These are phyloP conservation scores for Fusarium torulosum DNA, from an alignment of 2,329 filamentous ascomycete genomes.

Conservation along the genomic window DNA sequence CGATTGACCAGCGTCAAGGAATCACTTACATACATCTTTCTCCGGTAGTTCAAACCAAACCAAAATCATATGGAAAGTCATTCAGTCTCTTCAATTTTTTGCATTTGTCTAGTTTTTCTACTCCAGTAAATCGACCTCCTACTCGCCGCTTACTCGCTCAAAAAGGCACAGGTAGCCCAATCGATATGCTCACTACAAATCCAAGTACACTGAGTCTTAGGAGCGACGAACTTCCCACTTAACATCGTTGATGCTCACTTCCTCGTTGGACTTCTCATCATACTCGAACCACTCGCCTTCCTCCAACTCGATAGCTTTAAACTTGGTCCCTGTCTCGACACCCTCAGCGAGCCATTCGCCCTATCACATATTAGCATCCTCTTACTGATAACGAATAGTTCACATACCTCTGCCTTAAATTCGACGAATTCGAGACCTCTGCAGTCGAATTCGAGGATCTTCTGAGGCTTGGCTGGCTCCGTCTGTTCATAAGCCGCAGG, in stretches of 20 bases:
- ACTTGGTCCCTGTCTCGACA: slow-evolving; percentile 82
- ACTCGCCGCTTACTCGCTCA: not conserved
- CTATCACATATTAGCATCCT: slow-evolving; percentile 57
- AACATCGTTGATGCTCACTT: slow-evolving; percentile 91
- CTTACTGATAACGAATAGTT: fast-evolving
- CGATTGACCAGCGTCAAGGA: not conserved
- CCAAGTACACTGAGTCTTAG: slow-evolving; percentile 54
- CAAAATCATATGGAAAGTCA: not conserved
- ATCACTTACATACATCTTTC: slow-evolving; percentile 10
- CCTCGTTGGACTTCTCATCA: slow-evolving; percentile 90
- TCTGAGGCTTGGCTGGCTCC: slow-evolving; percentile 80
- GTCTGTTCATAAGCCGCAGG: slow-evolving; percentile 78
- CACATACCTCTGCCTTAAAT: slow-evolving; percentile 85
- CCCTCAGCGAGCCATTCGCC: slow-evolving; percentile 93
- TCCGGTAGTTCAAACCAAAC: not conserved
- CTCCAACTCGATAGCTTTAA: slow-evolving; percentile 81
- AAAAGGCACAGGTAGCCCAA: slow-evolving; percentile 1
- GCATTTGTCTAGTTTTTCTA: not conserved
- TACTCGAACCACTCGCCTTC: slow-evolving; percentile 99
- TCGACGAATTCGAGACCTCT: slow-evolving; percentile 91
- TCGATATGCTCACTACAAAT: not conserved
- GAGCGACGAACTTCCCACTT: slow-evolving; percentile 86
- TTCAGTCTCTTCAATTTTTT: not conserved
- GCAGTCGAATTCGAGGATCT: slow-evolving; percentile 92
- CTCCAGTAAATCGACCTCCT: not conserved